phyloP scores from a whole-genome alignment of 164 flowering plant species.

The Houttuynia cordata region DNA sequence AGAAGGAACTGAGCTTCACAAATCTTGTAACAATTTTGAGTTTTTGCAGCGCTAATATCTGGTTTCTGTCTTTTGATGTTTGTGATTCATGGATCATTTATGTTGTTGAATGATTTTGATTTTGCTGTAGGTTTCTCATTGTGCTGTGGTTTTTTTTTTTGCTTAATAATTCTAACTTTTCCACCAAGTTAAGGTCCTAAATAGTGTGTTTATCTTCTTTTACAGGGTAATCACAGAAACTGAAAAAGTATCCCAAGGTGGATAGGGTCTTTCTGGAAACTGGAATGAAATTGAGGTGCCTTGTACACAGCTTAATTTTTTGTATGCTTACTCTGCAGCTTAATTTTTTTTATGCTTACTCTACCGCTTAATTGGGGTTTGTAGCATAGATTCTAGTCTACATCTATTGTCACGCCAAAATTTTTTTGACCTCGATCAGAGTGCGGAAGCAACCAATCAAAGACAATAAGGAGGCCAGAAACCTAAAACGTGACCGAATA shows the following conservation, averaged over 20 bases:
- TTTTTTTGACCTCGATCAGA: too few relatives aligned
- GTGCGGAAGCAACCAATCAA: too few relatives aligned
- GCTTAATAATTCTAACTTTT: not conserved
- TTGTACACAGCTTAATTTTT: not conserved
- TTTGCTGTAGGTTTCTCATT: not conserved
- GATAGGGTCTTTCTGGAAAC: constrained; percentile 44
- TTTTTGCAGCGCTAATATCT: not conserved
- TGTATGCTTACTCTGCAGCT: not conserved
- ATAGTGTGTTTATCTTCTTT: not conserved
- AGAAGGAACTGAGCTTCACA: not conserved
- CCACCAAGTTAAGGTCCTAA: not conserved
- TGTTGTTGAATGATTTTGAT: not conserved
- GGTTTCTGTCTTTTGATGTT: not conserved
- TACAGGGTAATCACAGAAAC: constrained; percentile 68
- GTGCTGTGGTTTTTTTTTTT: not conserved
- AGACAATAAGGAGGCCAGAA: too few relatives aligned
- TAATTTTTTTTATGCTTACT: too few relatives aligned
- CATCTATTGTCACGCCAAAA: too few relatives aligned
- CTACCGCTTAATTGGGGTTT: too few relatives aligned
- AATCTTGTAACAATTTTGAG: not conserved
- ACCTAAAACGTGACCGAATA: too few relatives aligned
- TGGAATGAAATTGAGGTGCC: constrained; percentile 79
- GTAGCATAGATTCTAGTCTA: too few relatives aligned
- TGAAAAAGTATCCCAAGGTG: constrained; percentile 47
- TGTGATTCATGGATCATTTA: not conserved